Percentiles rank a stretch among this genome's conserved stretches.
Evolutionary conservation across 2,329 filamentous ascomycete species (phyloP).

Genomic region (Fusarium compactum): DNA sequence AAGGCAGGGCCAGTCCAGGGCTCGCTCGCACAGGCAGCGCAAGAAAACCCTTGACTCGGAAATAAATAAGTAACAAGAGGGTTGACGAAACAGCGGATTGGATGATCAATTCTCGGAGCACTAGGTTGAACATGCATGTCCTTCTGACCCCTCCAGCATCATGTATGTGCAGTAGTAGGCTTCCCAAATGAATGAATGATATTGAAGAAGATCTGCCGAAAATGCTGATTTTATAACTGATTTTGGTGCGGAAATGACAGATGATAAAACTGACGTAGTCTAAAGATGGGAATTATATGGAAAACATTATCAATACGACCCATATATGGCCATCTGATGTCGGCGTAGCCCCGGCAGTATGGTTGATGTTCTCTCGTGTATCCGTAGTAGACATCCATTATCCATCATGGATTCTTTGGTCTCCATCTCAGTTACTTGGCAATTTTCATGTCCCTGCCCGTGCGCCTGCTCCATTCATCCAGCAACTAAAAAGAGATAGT

Average conservation of each 20-base stretch:
- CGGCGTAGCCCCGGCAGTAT: conserved; percentile 21
- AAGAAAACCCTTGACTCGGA: conserved; percentile 20
- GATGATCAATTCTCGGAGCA: conserved; percentile 15
- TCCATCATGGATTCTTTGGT: neutral
- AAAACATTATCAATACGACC: conserved; percentile 26
- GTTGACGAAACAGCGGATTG: conserved; percentile 30
- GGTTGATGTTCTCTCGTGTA: neutral
- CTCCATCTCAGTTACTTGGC: neutral
- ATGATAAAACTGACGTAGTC: conserved; percentile 17
- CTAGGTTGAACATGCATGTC: conserved; percentile 16
- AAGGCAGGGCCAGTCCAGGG: conserved; percentile 23
- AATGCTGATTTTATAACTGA: conserved; percentile 5
- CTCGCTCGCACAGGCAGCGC: conserved; percentile 20
- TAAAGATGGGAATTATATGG: conserved; percentile 25
- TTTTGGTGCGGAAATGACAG: conserved; percentile 21
- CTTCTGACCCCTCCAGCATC: conserved; percentile 34
- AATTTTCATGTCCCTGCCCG: conserved; percentile 15
- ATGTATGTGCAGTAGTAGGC: neutral
- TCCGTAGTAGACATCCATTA: neutral
- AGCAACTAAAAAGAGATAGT: neutral
- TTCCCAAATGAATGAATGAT: neutral
- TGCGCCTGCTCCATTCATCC: conserved; percentile 22
- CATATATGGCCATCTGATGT: conserved; percentile 15
- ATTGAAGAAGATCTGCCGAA: conserved; percentile 2
- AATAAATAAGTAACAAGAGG: conserved; percentile 25